Evolutionary conservation across 345 rosid species (phyloP).

Genomic region (Boechera stricta): DNA sequence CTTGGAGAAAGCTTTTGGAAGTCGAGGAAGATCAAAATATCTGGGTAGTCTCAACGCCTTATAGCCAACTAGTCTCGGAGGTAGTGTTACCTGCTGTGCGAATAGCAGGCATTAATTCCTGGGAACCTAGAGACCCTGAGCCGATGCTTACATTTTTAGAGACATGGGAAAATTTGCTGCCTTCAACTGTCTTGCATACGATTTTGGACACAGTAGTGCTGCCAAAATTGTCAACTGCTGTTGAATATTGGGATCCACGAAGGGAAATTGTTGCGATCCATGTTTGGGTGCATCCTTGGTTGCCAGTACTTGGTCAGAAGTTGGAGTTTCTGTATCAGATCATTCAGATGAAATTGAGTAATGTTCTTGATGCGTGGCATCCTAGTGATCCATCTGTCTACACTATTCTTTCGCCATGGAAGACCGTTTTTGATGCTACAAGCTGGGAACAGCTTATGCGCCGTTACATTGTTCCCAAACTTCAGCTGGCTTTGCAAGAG

Average conservation of each 20-base stretch:
- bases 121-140: constrained; percentile 95
- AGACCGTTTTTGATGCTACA: constrained; percentile 78
- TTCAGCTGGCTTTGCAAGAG: constrained; percentile 83
- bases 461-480: constrained; percentile 85
- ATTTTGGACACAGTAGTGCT: constrained; percentile 67
- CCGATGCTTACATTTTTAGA: constrained; percentile 94
- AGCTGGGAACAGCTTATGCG: constrained; percentile 95
- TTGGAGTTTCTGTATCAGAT: constrained; percentile 78
- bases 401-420: constrained; percentile 91
- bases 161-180: constrained; percentile 78
- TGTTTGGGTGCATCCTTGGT: constrained; percentile 96
- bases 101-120: constrained; percentile 80
- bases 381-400: constrained; percentile 86
- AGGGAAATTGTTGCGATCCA: constrained; percentile 84
- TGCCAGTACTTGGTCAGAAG: constrained; percentile 78
- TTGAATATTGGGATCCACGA: constrained; percentile 89
- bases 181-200: constrained; percentile 64
- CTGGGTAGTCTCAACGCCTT: constrained; percentile 73
- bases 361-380: constrained; percentile 93
- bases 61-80: constrained; percentile 74
- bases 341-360: constrained; percentile 80
- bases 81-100: constrained; percentile 84
- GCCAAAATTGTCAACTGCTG: constrained; percentile 82
- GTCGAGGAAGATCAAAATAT: constrained; percentile 66
- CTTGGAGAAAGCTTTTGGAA: constrained; percentile 77